These are phyloP conservation scores for Carallia brachiata DNA, from an alignment of 345 rosid species.

Conservation along the genomic window DNA sequence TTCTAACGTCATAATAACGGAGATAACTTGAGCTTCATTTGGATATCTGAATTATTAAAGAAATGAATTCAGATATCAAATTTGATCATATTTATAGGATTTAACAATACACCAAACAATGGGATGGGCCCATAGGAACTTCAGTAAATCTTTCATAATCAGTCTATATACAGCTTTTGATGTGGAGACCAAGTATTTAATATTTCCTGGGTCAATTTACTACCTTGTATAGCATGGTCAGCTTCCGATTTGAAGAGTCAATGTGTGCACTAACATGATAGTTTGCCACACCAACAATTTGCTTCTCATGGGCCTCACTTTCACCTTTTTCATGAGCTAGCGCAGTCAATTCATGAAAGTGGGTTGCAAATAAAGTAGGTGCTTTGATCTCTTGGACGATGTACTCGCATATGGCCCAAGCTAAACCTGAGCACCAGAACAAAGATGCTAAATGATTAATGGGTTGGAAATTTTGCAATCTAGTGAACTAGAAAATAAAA, in stretches of 20 bases:
- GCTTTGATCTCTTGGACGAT: constrained; percentile 84
- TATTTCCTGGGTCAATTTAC: neutral
- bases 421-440: constrained; percentile 55
- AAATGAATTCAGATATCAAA: neutral
- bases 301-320: constrained; percentile 35
- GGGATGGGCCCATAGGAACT: neutral
- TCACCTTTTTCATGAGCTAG: constrained; percentile 59
- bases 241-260: constrained; percentile 72
- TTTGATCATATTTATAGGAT: neutral
- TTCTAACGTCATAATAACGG: neutral
- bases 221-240: constrained; percentile 98
- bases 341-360: constrained; percentile 96
- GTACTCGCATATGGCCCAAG: constrained; percentile 99
- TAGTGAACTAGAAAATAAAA: neutral
- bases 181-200: neutral
- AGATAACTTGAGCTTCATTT: neutral
- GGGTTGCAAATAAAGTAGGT: constrained; percentile 92
- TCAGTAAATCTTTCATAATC: neutral
- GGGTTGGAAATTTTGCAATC: neutral
- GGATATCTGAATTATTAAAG: neutral
- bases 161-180: neutral
- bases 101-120: neutral
- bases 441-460: neutral
- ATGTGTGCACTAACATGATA: constrained; percentile 97
- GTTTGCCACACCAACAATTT: constrained; percentile 74